Base-by-base conservation (phyloP, 208 protist genomes). In the Herpetomonas tarakana region DNA sequence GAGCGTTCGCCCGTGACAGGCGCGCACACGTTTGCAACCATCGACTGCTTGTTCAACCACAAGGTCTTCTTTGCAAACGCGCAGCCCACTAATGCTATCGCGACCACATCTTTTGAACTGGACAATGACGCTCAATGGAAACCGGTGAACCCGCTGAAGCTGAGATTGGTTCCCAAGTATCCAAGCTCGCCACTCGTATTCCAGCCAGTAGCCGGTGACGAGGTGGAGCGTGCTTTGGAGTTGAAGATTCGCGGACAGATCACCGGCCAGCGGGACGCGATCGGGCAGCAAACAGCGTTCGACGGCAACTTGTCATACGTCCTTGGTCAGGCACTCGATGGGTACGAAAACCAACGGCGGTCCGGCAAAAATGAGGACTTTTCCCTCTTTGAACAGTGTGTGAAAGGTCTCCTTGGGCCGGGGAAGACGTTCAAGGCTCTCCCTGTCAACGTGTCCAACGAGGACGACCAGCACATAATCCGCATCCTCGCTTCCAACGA, bases 101-200 rank as follows among this genome's bases (percentile, higher is more conserved):
- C 56, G 25, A 68, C 71, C n/a, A 65, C 52, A 21, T 83, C 78
- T 2, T 96, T 96, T 66, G 91, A 96, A 53, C 63, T 92, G 38
- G 83, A 91, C 51, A 95, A 97, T 62, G 89, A 96, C 44, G 73
- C 85, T 58, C 49, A 80, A n/a, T 97, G 93, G 91, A 96, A 94
- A 58, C 77, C 78, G 31, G 70, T 97, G 30, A 96, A 92, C 38
- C 80, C 87, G 21, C 53, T 96, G 58, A 97, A 97, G 57, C 66
- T 97, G 28, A 77, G 84, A 12, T 79, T 96, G 55, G 75, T 97
- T 3, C 83, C 83, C 1, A 86, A 88, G 29, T 82, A 79, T 54
- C 81, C 89, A 12, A 61, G 71, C 31, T 68, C 91, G 1, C 76
- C 89, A 26, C 71, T 96, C 24, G 52, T 89, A 46, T 92, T 67